Base-by-base conservation (phyloP, 805 yeast genomes). In the Candida coquimbonensis region DNA sequence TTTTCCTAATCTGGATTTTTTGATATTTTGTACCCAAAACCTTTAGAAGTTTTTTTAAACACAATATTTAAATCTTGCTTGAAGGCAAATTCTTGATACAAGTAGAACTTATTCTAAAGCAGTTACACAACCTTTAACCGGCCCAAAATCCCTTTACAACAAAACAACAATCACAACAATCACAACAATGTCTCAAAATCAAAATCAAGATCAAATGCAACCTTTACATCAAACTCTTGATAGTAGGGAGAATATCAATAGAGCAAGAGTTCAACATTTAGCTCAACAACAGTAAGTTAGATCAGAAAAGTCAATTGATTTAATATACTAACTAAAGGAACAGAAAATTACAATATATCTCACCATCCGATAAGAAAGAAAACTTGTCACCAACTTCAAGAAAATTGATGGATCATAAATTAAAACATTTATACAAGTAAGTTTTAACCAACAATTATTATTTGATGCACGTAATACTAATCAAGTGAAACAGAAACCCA, bases 321-420 rank as follows among this genome's bases (percentile, higher is more conserved):
- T 27, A 14, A 26, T 17, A n/a, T 29, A 39, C 50, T 51, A 45
- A 50, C 53, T 33, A 7, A 2, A 13, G 3, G 25, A 9, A 9
- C 37, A 59, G 63, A 41, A 59, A 59, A 43, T 51, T 59, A 16
- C 50, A 59, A 44, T 59, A 59, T 38, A 55, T 59, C 17, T 59
- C 63, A 7, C 63, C 63, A 25, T 58, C 62, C 2, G 63, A 59
- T 36, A 52, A 50, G 39, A 52, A 48, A 12, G 63, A 59, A 47
- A 59, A 58, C 46, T 32, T 59, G 42, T 58, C 62, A 1, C 63
- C 63, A 43, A 58, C 61, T 8, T 58, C 62, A 4, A 59, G 56
- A 49, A 59, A 59, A 42, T 46, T 59, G 26, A 47, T 57, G 50
- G 51, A 53, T 33, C 63, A 59, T 44, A 59, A 58, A 44, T 40